Conservation (phyloP, 768 basidiomycete species). For the Strobilomyces confusus region DNA sequence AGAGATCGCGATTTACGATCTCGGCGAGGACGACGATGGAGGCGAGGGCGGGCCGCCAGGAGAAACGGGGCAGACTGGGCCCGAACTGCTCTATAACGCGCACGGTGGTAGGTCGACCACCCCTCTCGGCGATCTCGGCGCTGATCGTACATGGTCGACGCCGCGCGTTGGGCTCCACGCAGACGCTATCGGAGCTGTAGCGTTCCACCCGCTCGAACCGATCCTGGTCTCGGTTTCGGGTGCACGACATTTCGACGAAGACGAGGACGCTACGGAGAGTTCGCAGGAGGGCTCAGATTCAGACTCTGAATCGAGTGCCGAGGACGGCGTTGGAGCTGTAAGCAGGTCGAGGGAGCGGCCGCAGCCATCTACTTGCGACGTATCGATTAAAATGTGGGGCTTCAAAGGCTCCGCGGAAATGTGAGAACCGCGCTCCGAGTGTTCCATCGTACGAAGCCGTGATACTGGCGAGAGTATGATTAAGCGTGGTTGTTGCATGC, state of each 20-base stretch:
- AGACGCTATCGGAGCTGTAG: slow-evolving; percentile 74
- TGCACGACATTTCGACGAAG: slow-evolving; percentile 68
- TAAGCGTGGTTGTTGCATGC: neutral
- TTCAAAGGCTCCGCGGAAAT: neutral
- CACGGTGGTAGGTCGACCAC: slow-evolving; percentile 48
- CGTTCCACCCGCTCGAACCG: slow-evolving; percentile 66
- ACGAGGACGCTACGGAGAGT: neutral
- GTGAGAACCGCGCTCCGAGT: neutral
- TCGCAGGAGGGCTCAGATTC: slow-evolving; percentile 9
- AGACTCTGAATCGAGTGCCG: slow-evolving; percentile 16
- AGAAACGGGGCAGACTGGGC: slow-evolving; percentile 17
- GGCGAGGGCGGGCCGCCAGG: slow-evolving; percentile 1
- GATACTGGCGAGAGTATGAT: too few species aligned
- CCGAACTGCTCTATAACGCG: slow-evolving; percentile 43
- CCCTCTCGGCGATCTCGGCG: neutral
- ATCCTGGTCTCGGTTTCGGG: slow-evolving; percentile 66
- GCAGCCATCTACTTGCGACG: slow-evolving; percentile 21
- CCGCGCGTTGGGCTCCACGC: neutral
- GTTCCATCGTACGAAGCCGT: too few species aligned
- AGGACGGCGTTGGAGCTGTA: neutral
- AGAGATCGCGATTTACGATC: slow-evolving; percentile 54
- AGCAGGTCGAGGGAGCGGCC: slow-evolving; percentile 11
- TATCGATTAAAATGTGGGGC: slow-evolving; percentile 28
- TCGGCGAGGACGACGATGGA: slow-evolving; percentile 24
- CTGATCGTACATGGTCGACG: neutral